Evolutionary conservation across 805 yeast species (phyloP).

Genomic region (Clavispora santaluciae): DNA sequence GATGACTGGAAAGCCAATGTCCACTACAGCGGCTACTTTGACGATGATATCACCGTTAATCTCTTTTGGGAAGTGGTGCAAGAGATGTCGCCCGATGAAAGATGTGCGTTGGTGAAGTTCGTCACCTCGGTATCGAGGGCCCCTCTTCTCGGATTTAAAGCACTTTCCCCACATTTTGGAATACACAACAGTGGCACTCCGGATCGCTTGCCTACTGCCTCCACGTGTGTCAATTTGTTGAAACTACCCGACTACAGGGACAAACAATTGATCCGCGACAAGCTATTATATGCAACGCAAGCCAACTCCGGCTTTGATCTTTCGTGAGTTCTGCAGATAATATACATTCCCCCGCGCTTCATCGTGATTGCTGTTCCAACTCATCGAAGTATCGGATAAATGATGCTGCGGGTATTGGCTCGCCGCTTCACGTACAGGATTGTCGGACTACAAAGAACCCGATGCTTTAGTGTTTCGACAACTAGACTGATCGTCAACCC

Average conservation of each 20-base stretch:
- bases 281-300: conserved; percentile 72
- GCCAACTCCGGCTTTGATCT: conserved; percentile 87
- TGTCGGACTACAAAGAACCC: no score
- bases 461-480: background rate
- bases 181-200: conserved; percentile 59
- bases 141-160: conserved; percentile 79
- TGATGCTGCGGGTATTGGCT: no score
- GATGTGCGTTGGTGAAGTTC: conserved; percentile 68
- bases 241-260: conserved; percentile 76
- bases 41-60: conserved; percentile 51
- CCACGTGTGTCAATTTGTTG: conserved; percentile 87
- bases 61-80: conserved; percentile 72
- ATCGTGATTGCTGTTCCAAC: background rate
- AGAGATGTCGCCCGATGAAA: conserved; percentile 62
- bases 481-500: conserved; percentile 26
- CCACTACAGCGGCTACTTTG: conserved; percentile 60
- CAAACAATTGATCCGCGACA: conserved; percentile 41
- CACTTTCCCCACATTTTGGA: conserved; percentile 66
- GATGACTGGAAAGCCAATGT: conserved; percentile 62
- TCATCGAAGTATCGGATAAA: no score
- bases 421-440: no score
- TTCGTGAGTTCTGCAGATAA: conserved; percentile 7
- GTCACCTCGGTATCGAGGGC: conserved; percentile 92
- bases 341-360: background rate
- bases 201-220: conserved; percentile 77